These are phyloP conservation scores for Coemansia sp. DNA, from an alignment of 192 early-diverging fungal species.

Conservation along the genomic window DNA sequence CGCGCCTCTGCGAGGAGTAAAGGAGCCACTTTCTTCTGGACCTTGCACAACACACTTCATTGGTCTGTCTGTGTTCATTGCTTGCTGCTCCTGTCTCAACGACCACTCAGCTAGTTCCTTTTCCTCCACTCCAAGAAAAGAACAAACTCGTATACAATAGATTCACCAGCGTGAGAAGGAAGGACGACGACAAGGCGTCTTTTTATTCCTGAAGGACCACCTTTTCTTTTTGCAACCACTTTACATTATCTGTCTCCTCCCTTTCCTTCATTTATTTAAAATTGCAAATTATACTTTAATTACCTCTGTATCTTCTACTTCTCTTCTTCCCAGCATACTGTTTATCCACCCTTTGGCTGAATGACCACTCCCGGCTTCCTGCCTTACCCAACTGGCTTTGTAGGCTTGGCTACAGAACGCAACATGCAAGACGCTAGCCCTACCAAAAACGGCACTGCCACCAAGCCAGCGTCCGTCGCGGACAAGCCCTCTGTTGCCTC, in stretches of 20 bases:
- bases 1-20: too few relatives aligned
- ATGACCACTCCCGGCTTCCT: constrained; percentile 45
- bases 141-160: too few relatives aligned
- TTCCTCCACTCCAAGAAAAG: too few relatives aligned
- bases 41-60: too few relatives aligned
- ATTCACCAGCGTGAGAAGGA: too few relatives aligned
- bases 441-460: neutral
- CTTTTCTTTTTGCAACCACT: neutral
- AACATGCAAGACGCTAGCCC: constrained; percentile 16
- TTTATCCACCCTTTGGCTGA: constrained; percentile 9
- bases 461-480: constrained; percentile 2
- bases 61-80: too few relatives aligned
- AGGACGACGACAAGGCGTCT: too few relatives aligned
- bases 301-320: neutral
- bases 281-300: neutral
- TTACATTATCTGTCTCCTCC: neutral
- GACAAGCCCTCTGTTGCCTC: neutral
- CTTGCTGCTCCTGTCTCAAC: too few relatives aligned
- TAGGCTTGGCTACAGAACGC: constrained; percentile 24
- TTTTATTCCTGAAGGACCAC: neutral
- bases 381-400: constrained; percentile 25
- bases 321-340: neutral
- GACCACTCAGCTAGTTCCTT: too few relatives aligned
- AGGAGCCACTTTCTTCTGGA: too few relatives aligned
- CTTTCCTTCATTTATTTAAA: neutral